These are phyloP conservation scores for Lentinula sp. DNA, from an alignment of 768 basidiomycete species.

Conservation along the genomic window DNA sequence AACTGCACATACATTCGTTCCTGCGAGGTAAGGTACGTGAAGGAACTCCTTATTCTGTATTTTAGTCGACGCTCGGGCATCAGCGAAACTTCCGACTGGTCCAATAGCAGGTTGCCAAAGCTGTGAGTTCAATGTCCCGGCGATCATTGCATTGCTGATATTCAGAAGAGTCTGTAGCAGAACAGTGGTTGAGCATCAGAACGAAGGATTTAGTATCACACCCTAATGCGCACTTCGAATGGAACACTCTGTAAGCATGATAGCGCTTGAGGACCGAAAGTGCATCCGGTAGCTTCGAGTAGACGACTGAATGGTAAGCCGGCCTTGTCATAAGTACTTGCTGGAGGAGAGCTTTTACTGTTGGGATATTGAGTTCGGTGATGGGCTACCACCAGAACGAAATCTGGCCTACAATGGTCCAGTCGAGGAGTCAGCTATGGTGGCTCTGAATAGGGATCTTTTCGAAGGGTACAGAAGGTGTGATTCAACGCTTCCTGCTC, in stretches of 20 bases:
- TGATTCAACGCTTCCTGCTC: slow-evolving; percentile 42
- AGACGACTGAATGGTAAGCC: slow-evolving; percentile 45
- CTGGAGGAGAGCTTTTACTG: slow-evolving; percentile 46
- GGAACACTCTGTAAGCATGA: slow-evolving; percentile 40
- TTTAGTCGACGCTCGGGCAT: slow-evolving; percentile 36
- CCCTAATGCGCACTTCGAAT: slow-evolving; percentile 26
- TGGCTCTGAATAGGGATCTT: slow-evolving; percentile 40
- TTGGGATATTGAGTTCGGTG: background rate
- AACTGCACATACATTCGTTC: slow-evolving; percentile 40
- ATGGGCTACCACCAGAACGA: background rate
- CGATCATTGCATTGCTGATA: slow-evolving; percentile 41
- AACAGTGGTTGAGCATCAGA: too few species aligned
- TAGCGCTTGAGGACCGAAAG: slow-evolving; percentile 29
- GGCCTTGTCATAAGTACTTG: slow-evolving; percentile 41
- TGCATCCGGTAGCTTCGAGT: slow-evolving; percentile 38
- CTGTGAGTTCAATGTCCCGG: slow-evolving; percentile 39
- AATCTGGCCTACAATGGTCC: slow-evolving; percentile 42
- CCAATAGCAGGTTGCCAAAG: slow-evolving; percentile 55
- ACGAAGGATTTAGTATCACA: too few species aligned
- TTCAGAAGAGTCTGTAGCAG: slow-evolving; percentile 37
- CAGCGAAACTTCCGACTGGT: slow-evolving; percentile 40
- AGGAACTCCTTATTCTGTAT: slow-evolving; percentile 43
- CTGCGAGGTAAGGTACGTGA: slow-evolving; percentile 48
- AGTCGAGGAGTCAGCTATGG: slow-evolving; percentile 44
- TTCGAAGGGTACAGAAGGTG: slow-evolving; percentile 38